Conservation (phyloP, 2,329 filamentous ascomycete species). For the Claviceps fusiformis region DNA sequence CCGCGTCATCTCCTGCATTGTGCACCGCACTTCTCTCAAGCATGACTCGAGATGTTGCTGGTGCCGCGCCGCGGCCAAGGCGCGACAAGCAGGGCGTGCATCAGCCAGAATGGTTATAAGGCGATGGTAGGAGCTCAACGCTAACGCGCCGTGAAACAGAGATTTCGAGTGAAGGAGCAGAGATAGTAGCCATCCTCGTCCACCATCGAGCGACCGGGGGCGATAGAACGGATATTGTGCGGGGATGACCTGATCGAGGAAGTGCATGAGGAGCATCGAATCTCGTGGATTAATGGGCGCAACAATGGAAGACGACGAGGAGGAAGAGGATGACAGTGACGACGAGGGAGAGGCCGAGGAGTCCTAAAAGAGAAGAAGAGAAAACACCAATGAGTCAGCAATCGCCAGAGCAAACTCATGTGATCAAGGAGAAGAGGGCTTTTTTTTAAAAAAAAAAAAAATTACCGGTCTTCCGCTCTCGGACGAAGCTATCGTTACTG, state of each 20-base stretch:
- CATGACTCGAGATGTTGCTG: not conserved
- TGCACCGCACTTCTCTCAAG: not conserved
- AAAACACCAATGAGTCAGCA: not conserved
- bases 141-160: conserved; percentile 13
- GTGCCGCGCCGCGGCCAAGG: not conserved
- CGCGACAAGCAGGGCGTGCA: not conserved
- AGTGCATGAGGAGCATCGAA: conserved; percentile 15
- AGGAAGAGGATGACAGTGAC: not conserved
- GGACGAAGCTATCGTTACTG: not conserved
- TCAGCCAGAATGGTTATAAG: conserved; percentile 6
- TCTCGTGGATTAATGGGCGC: conserved; percentile 9
- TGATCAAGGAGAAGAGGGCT: too few species aligned
- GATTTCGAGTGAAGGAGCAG: conserved; percentile 10
- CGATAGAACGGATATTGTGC: conserved; percentile 15
- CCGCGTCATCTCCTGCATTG: not conserved
- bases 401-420: not conserved
- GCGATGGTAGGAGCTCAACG: conserved; percentile 15
- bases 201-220: conserved; percentile 13
- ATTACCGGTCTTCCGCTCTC: not conserved
- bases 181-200: conserved; percentile 16
- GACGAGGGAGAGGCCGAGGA: not conserved
- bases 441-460: too few species aligned
- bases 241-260: conserved; percentile 16
- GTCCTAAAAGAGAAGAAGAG: not conserved
- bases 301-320: too few species aligned